Evolutionary conservation across 2,329 filamentous ascomycete species (phyloP).

Genomic region (Ceratocystis cacaofunesta): DNA sequence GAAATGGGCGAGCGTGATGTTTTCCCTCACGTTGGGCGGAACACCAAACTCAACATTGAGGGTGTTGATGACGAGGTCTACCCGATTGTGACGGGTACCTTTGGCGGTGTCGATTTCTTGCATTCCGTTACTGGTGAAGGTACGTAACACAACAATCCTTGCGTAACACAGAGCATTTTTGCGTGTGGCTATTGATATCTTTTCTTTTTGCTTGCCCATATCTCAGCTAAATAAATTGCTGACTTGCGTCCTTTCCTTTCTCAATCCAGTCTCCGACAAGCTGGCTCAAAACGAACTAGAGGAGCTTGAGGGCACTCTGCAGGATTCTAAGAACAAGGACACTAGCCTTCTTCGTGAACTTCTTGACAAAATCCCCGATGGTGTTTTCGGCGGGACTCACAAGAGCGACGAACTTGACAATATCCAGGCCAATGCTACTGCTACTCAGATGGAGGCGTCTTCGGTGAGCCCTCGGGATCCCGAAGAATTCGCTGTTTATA

Average conservation of each 20-base stretch:
- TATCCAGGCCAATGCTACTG: conserved; percentile 59
- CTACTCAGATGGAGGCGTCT: conserved; percentile 61
- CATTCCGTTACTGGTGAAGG: conserved; percentile 66
- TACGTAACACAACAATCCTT: conserved; percentile 21
- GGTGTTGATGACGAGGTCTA: conserved; percentile 55
- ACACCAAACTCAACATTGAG: conserved; percentile 53
- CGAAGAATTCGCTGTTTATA: conserved; percentile 68
- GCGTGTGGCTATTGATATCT: neutral
- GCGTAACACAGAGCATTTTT: neutral
- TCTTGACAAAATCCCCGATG: conserved; percentile 65
- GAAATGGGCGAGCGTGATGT: conserved; percentile 68
- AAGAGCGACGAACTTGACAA: conserved; percentile 64
- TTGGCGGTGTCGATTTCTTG: conserved; percentile 86
- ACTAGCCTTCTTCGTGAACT: conserved; percentile 65
- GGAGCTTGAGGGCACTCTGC: conserved; percentile 70
- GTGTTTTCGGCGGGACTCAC: conserved; percentile 61
- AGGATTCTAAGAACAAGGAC: conserved; percentile 47
- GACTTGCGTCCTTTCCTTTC: neutral
- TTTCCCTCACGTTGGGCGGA: conserved; percentile 74
- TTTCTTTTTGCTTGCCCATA: neutral
- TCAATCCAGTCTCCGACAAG: conserved; percentile 58
- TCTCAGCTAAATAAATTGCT: neutral
- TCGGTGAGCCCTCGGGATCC: conserved; percentile 63
- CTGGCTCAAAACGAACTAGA: conserved; percentile 81
- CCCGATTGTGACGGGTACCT: conserved; percentile 78